phyloP scores from a whole-genome alignment of 768 basidiomycete species.

The Coprinopsis cinerea region DNA sequence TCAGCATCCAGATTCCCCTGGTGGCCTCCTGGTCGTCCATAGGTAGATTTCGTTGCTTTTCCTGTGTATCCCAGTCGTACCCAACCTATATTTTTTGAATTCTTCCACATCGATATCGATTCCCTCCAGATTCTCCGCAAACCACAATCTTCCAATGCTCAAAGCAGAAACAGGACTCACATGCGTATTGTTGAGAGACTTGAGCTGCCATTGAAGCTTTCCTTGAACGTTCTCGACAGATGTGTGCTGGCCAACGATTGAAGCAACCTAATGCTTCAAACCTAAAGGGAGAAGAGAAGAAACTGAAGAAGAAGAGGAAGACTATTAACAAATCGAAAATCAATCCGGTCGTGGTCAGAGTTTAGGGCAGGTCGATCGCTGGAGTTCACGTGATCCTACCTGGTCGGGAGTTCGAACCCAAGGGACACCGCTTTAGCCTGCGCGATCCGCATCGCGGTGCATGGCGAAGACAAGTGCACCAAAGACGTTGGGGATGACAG shows the following conservation, averaged over 20 bases:
- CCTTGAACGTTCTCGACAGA: slow-evolving; percentile 22
- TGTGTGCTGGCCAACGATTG: slow-evolving; percentile 26
- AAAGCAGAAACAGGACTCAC: slow-evolving; percentile 40
- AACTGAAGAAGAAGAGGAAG: slow-evolving; percentile 14
- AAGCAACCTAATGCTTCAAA: slow-evolving; percentile 85
- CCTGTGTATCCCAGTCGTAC: too few relatives aligned
- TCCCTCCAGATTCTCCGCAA: background rate
- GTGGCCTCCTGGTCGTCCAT: too few relatives aligned
- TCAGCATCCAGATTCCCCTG: too few relatives aligned
- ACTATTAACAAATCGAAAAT: slow-evolving; percentile 7
- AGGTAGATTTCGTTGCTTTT: too few relatives aligned
- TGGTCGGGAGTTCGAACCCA: background rate
- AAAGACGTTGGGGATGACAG: too few relatives aligned
- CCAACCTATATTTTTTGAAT: too few relatives aligned
- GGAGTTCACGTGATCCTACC: background rate
- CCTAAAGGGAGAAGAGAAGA: slow-evolving; percentile 25
- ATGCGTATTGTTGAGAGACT: slow-evolving; percentile 78
- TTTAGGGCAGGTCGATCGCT: background rate
- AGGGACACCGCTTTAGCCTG: background rate
- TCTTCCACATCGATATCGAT: background rate
- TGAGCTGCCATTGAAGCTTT: slow-evolving; percentile 57
- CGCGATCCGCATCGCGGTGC: too few relatives aligned
- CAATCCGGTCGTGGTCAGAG: background rate
- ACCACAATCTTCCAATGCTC: slow-evolving; percentile 3
- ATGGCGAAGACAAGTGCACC: background rate